These are phyloP conservation scores for Fusarium virguliforme DNA, from an alignment of 2,329 filamentous ascomycete species.

Conservation along the genomic window DNA sequence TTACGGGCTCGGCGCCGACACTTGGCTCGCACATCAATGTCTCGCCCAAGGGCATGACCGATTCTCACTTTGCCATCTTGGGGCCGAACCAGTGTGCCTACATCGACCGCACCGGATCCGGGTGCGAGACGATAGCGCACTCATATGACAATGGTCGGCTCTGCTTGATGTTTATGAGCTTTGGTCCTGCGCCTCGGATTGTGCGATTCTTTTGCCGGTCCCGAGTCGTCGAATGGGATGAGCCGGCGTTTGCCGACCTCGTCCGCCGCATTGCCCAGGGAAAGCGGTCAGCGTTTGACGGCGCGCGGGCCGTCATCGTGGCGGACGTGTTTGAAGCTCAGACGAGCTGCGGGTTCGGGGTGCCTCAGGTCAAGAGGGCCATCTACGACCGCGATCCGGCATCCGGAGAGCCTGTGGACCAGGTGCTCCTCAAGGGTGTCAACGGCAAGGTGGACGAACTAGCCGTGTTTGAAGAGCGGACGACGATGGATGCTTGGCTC, in stretches of 20 bases:
- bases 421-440: constrained; percentile 49
- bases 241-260: constrained; percentile 63
- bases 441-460: constrained; percentile 55
- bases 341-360: constrained; percentile 77
- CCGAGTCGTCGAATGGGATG: constrained; percentile 73
- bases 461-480: constrained; percentile 67
- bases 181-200: constrained; percentile 73
- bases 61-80: constrained; percentile 75
- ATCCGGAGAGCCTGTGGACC: constrained; percentile 42
- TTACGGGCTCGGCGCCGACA: constrained; percentile 80
- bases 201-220: constrained; percentile 75
- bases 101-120: constrained; percentile 82
- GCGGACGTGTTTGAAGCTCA: constrained; percentile 76
- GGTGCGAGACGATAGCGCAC: constrained; percentile 83
- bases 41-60: constrained; percentile 80
- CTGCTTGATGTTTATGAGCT: constrained; percentile 82
- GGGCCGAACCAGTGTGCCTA: constrained; percentile 75
- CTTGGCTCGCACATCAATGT: constrained; percentile 81
- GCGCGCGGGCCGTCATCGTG: constrained; percentile 73
- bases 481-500: constrained; percentile 70
- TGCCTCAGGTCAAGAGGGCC: constrained; percentile 67
- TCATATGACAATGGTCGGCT: constrained; percentile 83
- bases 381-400: constrained; percentile 55
- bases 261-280: constrained; percentile 62
- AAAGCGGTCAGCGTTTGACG: constrained; percentile 60